Base-by-base conservation (phyloP, 495 filamentous ascomycete genomes). In the Usnea hakonensis region DNA sequence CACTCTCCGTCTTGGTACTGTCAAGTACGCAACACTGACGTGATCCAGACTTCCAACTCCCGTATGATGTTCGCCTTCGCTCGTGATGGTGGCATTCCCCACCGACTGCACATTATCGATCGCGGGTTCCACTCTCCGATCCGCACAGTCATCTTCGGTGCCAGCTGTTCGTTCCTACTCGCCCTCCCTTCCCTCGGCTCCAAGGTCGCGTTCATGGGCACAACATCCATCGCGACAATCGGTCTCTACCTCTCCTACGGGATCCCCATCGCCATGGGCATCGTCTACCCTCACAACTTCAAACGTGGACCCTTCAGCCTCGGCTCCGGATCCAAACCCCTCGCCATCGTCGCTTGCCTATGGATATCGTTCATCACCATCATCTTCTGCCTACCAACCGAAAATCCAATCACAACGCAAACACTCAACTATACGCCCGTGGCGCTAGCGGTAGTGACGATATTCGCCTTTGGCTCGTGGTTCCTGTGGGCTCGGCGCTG, bases 381-480 rank as follows among this genome's bases (percentile, higher is more conserved):
- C 37, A 73, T 85, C 9, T 87, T 88, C 69, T 87, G 83, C 67
- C 76, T 88, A 66, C 85, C 85, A 5, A 81, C 82, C 0, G 74
- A 74, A 21, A 76, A 85, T 58, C 85, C 84, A 1, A 81, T 87
- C 26, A 82, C 76, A 0, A 74, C 70, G 5, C 71, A 79, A 58
- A 85, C 77, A 16, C 73, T 87, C 68, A 85, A 85, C 69, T 87
- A 87, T 66, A 85, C 85, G 8, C 79, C 81, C 21, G 85, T 86
- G 0, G 84, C 85, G 2, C 77, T 84, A n/a, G 84, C 79, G 1
- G 83, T 87, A 55, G 77, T 83, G 57, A 70, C 70, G n/a, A 72
- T 85, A 40, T 77, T 67, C 54, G 66, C 69, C 13, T 66, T 78
- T 6, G 71, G 69, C 7, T 64, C 60, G n/a, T 81, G 78, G 79